Base-by-base conservation (phyloP, 2,329 filamentous ascomycete species). In the Alternaria tenuissima region DNA sequence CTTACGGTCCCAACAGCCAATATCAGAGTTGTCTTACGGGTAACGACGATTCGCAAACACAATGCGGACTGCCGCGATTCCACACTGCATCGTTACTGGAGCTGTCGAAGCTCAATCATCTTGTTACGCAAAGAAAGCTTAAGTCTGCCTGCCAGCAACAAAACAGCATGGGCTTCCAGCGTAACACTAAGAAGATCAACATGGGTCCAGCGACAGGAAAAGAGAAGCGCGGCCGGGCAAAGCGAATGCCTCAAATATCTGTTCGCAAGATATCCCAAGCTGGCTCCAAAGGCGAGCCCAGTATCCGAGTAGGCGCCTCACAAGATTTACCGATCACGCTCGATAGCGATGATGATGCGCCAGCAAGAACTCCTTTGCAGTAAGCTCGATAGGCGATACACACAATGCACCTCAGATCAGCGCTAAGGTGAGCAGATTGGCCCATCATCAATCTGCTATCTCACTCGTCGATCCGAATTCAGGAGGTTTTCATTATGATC, bases 311-410 rank as follows among this genome's bases (percentile, higher is more conserved):
- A 5, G 63, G 63, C 22, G 36, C 58, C n/a, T 56, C 49, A 1
- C 30, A 48, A 9, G 12, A 57, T 0, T 12, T 38, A 2, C 66
- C 66, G 11, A 69, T 69, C 22, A 57, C 43, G 2, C 62, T 69
- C 30, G 58, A 63, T n/a, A 63, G 63, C 43, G 58, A 65, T 2
- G 54, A 59, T 22, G 51, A 57, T 9, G 43, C 30, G 36, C 26
- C 39, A 1, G 28, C 7, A 20, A 14, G 43, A 7, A 49, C 14
- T 24, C 30, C 46, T 32, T 22, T 4, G 12, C 46, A 20, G 46
- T 38, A 38, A 7, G 20, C 18, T 14, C n/a, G 3, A 36, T 16
- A 49, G 22, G 4, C 3, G 1, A 6, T 20, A 1, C 20, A 16
- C 14, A 38, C 3, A 36, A 12, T 18, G 26, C 30, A 32, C 20